Evolutionary conservation across 352 stramenopile genomes (phyloP).

Genomic region (Peronospora farinosa): DNA sequence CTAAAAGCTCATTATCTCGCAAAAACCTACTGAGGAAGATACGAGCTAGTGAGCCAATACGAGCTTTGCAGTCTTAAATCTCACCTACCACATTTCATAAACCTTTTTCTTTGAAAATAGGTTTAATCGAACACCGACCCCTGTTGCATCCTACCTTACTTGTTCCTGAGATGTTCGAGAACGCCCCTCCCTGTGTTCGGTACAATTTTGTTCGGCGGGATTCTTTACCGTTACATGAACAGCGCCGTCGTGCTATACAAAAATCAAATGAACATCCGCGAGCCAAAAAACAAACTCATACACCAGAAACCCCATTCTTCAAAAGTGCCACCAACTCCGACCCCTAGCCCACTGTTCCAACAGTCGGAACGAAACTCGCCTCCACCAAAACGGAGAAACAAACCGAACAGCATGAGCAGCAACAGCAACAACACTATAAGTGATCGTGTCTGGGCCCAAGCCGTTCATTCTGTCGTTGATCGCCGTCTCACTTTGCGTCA

Average conservation of each 20-base stretch:
- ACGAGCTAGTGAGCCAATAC: neutral
- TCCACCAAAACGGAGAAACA: neutral
- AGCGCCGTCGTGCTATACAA: neutral
- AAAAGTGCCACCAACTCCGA: slow-evolving; percentile 8
- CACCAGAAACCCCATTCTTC: slow-evolving; percentile 3
- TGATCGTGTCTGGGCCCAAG: slow-evolving; percentile 55
- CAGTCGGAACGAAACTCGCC: slow-evolving; percentile 4
- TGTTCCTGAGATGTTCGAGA: slow-evolving; percentile 5
- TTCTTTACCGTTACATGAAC: slow-evolving; percentile 2
- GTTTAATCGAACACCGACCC: neutral
- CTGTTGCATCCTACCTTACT: slow-evolving; percentile 12
- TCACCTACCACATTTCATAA: neutral
- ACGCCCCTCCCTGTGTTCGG: slow-evolving; percentile 4
- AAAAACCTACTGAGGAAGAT: neutral
- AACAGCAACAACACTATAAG: slow-evolving; percentile 22
- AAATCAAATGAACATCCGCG: neutral
- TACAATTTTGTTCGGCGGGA: slow-evolving; percentile 14
- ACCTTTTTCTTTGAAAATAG: neutral
- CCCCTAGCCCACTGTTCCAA: neutral
- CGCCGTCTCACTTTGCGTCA: slow-evolving; percentile 55
- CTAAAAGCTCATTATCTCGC: neutral
- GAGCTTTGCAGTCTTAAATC: neutral
- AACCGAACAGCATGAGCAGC: too few relatives aligned
- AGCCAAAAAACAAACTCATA: too few relatives aligned
- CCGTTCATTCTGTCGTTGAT: slow-evolving; percentile 56